A percentile compares a stretch with the other conserved stretches of the same genome.
phyloP scores from a whole-genome alignment of 2,329 filamentous ascomycete species.

The Diplodia intermedia region DNA sequence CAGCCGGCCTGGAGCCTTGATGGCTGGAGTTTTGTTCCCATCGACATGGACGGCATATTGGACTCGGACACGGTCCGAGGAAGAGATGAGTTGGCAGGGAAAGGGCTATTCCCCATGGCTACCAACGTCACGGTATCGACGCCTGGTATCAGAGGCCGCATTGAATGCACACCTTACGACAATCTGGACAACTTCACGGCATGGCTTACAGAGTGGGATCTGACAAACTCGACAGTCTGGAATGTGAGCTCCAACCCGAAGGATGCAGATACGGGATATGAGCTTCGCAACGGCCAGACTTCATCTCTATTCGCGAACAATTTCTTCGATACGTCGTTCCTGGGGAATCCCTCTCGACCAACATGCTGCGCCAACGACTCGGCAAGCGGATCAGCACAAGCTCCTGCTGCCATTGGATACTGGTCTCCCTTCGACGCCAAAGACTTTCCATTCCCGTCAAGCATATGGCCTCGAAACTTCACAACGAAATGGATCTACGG shows the following conservation, averaged over 20 bases:
- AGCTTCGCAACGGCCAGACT: not conserved
- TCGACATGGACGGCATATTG: constrained; percentile 31
- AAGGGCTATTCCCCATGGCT: not conserved
- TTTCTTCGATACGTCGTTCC: not conserved
- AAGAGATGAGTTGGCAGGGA: not conserved
- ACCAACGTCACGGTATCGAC: not conserved
- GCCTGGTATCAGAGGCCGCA: not conserved
- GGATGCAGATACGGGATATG: not conserved
- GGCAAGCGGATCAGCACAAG: not conserved
- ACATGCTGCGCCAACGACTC: not conserved
- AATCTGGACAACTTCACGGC: constrained; percentile 2
- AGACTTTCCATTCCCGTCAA: constrained; percentile 34
- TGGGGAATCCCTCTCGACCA: not conserved
- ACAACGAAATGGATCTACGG: constrained; percentile 4
- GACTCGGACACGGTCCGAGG: not conserved
- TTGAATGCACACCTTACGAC: not conserved
- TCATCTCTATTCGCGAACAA: not conserved
- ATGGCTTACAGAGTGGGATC: not conserved
- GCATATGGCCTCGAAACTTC: constrained; percentile 4
- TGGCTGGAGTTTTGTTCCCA: constrained; percentile 33
- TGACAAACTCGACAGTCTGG: not conserved
- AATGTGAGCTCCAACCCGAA: not conserved
- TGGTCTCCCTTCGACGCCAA: not conserved
- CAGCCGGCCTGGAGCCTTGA: constrained; percentile 35
- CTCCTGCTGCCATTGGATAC: not conserved